Conservation (phyloP, 345 rosid genomes). For the Arabis hirsuta region DNA sequence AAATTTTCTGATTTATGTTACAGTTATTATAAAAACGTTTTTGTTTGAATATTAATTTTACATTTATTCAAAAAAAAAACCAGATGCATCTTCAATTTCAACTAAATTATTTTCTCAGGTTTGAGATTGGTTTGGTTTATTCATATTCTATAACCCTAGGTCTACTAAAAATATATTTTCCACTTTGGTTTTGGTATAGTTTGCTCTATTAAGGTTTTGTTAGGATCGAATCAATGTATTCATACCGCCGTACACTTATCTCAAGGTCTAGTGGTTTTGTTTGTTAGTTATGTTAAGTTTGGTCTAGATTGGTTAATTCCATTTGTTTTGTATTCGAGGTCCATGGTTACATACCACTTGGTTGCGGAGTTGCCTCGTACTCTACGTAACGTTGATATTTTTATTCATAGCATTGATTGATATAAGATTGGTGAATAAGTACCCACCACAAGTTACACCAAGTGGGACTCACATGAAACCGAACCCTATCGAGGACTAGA, state of each 20-base stretch:
- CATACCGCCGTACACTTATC: not conserved
- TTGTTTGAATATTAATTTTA: too few species aligned
- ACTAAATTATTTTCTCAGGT: too few species aligned
- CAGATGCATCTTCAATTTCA: too few species aligned
- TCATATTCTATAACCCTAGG: not conserved
- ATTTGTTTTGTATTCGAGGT: constrained; percentile 14
- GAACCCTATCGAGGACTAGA: constrained; percentile 31
- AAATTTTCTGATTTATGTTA: too few species aligned
- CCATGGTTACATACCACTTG: constrained; percentile 1
- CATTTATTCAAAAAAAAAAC: too few species aligned
- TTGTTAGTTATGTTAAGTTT: not conserved
- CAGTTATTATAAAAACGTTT: too few species aligned
- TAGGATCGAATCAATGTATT: not conserved
- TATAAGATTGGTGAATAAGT: constrained; percentile 35
- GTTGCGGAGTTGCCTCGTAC: constrained; percentile 34
- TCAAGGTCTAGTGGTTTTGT: not conserved
- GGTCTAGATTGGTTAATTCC: constrained; percentile 2
- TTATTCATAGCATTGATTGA: constrained; percentile 17
- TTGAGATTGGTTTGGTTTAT: not conserved
- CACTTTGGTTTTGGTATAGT: not conserved
- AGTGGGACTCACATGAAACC: constrained; percentile 44
- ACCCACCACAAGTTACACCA: constrained; percentile 40
- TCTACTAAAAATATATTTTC: not conserved
- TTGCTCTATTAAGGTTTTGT: not conserved
- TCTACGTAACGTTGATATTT: constrained; percentile 28